Percentiles rank a stretch among this genome's conserved stretches.
These are phyloP conservation scores for Gloeopeniophorella convolvens DNA, from an alignment of 768 basidiomycete species.

Conservation along the genomic window DNA sequence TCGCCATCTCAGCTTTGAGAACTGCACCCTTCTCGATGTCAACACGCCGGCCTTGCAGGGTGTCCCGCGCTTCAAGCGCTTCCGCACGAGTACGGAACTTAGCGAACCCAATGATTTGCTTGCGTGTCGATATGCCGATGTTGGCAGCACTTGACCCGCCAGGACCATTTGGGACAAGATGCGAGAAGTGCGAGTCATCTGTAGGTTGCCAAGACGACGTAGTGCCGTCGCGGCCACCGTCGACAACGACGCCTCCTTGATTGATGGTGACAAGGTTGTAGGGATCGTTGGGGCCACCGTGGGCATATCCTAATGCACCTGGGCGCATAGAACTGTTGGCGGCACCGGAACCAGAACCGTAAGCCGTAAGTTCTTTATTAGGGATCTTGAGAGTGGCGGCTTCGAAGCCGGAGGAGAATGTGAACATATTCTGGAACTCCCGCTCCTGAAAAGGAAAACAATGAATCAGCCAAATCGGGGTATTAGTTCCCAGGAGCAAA, in stretches of 20 bases:
- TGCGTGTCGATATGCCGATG: constrained; percentile 51
- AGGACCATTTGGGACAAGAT: constrained; percentile 19
- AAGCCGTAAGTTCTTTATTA: constrained; percentile 81
- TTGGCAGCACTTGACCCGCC: constrained; percentile 13
- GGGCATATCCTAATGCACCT: constrained; percentile 23
- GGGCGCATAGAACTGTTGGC: constrained; percentile 17
- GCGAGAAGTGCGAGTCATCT: constrained; percentile 33
- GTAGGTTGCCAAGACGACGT: constrained; percentile 55
- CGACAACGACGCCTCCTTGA: constrained; percentile 78
- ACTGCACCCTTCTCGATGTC: constrained; percentile 91
- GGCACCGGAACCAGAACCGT: constrained; percentile 35
- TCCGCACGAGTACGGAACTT: constrained; percentile 87
- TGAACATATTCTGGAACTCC: constrained; percentile 99
- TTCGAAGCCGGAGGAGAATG: constrained; percentile 92
- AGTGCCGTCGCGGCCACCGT: constrained; percentile 64
- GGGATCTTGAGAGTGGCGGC: constrained; percentile 98
- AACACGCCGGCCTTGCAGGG: constrained; percentile 82
- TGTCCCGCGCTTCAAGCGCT: constrained; percentile 81
- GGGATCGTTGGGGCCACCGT: constrained; percentile 61
- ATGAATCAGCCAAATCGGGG: constrained; percentile 11
- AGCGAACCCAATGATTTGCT: constrained; percentile 98
- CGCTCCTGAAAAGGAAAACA: constrained; percentile 61
- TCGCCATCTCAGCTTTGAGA: constrained; percentile 98
- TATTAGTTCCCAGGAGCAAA: constrained; percentile 8
- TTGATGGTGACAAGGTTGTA: constrained; percentile 81